phyloP scores from a whole-genome alignment of 2,329 filamentous ascomycete genomes.

The Cyphellophora attinorum region DNA sequence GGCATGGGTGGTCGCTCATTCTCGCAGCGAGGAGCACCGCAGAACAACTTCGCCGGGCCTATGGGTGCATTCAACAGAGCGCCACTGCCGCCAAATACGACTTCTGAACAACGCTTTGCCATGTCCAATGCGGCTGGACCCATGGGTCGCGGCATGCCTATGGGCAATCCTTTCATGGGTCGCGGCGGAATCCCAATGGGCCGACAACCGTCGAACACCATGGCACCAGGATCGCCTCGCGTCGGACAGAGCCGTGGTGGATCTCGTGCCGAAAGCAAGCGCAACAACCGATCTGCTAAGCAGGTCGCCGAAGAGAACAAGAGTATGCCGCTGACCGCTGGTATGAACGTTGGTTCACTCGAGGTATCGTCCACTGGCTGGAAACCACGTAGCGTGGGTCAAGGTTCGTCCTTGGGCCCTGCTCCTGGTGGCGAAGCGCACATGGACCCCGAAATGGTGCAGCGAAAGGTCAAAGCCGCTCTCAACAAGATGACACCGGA shows the following conservation, averaged over 20 bases:
- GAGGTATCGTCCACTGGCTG: slow-evolving; percentile 65
- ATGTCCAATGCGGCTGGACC: slow-evolving; percentile 48
- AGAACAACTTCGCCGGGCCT: slow-evolving; percentile 37
- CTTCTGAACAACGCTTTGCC: slow-evolving; percentile 65
- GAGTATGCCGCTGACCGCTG: slow-evolving; percentile 83
- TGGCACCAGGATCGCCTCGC: slow-evolving; percentile 62
- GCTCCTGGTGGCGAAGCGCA: slow-evolving; percentile 45
- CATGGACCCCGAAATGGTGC: slow-evolving; percentile 84
- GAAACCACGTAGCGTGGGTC: slow-evolving; percentile 69
- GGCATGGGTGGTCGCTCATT: slow-evolving; percentile 39
- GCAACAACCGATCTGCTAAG: slow-evolving; percentile 39
- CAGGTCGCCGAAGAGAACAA: slow-evolving; percentile 65
- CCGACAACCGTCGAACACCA: slow-evolving; percentile 46
- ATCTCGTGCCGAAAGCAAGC: slow-evolving; percentile 36
- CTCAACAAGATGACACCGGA: slow-evolving; percentile 99
- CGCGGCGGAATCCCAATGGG: slow-evolving; percentile 56
- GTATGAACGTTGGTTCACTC: slow-evolving; percentile 73
- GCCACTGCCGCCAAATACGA: slow-evolving; percentile 65
- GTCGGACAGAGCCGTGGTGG: slow-evolving; percentile 50
- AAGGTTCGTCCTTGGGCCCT: slow-evolving; percentile 32
- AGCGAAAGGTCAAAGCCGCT: slow-evolving; percentile 96
- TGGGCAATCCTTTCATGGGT: slow-evolving; percentile 46
- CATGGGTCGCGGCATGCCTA: slow-evolving; percentile 28
- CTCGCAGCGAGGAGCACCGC: slow-evolving; percentile 43
- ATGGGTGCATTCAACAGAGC: slow-evolving; percentile 65